Evolutionary conservation across 1,284 basidiomycete genomes (phyloP), one percentile per base, ranked within the genome.

Genomic region (Ustilago sp.): DNA sequence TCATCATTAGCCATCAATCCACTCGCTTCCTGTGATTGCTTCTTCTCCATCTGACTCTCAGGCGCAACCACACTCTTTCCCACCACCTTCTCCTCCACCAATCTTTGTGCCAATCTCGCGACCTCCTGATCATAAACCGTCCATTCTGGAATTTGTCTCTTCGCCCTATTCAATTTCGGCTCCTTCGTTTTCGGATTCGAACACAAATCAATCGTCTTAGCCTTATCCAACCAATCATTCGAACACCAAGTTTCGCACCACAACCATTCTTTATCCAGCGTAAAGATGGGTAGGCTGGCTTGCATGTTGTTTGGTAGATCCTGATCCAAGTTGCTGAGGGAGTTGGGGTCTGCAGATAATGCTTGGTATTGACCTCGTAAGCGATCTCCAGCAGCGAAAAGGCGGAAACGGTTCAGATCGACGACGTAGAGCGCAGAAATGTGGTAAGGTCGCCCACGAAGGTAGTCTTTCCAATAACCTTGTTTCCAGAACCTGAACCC

Each of bases 401-500:
- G 91, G 76, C 96, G 91, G 90, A 99, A 98, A 17, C 93, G 90
- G 56, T 94, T 92, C n/a, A 99, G 90, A 86, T 99, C 96, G 51
- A 99, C 91, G 8, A 99, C 94, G 86, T 98, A 99, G 0, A 99
- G 88, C 0, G 97, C 95, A 19, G 84, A 85, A 57, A 85, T 85
- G 63, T 81, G 80, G 62, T 80, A 80, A 2, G 82, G 72, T 34
- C 68, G 60, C 1, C 72, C 68, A 0, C 67, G 63, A 12, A 82
- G 80, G 52, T 79, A 79, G 35, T 77, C 65, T 43, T 78, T 72
- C 85, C 84, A 87, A 76, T 86, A 83, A 48, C 87, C 95, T 4
- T 91, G 92, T 88, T 98, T 97, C 96, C 96, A 99, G 88, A 99
- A 98, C 23, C 96, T 89, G 89, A 95, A 98, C 0, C 94, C 94